Base-by-base conservation (phyloP, 306 rosid genomes). In the Astragalus membranaceus region DNA sequence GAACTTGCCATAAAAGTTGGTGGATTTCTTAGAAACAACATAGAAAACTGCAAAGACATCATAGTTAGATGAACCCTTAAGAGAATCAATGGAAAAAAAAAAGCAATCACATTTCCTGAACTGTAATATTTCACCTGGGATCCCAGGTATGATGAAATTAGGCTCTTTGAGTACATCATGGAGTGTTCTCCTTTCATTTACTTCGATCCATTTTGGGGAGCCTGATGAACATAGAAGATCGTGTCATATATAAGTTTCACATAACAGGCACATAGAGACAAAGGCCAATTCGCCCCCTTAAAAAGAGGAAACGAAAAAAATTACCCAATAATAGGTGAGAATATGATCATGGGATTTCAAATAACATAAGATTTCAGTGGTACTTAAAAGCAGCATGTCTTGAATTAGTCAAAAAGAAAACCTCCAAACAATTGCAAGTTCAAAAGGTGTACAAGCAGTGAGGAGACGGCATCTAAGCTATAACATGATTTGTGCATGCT, bases 1-100 rank as follows among this genome's bases (percentile, higher is more conserved):
- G 96, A 94, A 94, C 75, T 85, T 85, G 64, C 75, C 48, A 59
- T 87, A 91, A 80, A 94, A 94, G 80, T 75, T 80, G 64, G 99
- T 80, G 64, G 99, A 87, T 43, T 73, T 73, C 83, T 84, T 87
- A 15, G 97, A 88, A 70, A 94, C 92, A 41, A 86, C 95, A 73
- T 81, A 87, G 81, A 91, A 91, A 47, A 94, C 99, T 91, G 97
- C 89, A 80, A 29, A 10, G 30, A 29, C 77, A 80, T 43, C 47
- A 17, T 35, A 37, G 16, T 67, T 32, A 68, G 74, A 48, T 66
- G 77, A 83, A 71, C 56, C 49, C 35, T 41, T 13, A 60, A 71
- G 49, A 67, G n/a, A 46, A 67, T 4, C 50, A 55, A 42, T 10
- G 29, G 13, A 11, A 10, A 33, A 17, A 73, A 32, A 48, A 42